A percentile compares a stretch with the other conserved stretches of the same genome.
Evolutionary conservation across 495 filamentous ascomycete genomes (phyloP).

Genomic region (Collariella sp.): DNA sequence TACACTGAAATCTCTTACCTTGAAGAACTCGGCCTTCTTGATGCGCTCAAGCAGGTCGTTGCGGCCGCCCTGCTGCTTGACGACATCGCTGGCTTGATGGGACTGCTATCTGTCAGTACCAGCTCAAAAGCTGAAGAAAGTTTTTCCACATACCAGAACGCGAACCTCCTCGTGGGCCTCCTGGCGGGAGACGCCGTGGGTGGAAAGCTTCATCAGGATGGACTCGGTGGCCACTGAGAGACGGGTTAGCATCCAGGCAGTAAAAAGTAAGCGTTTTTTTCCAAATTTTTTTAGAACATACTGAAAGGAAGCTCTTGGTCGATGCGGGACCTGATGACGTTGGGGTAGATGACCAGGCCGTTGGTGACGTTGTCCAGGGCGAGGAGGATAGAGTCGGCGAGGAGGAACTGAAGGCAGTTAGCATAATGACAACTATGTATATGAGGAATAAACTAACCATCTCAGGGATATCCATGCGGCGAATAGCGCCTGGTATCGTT

Average conservation of each 20-base stretch:
- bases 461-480: slow-evolving; percentile 59
- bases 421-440: background rate
- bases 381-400: slow-evolving; percentile 73
- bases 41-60: slow-evolving; percentile 85
- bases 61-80: slow-evolving; percentile 66
- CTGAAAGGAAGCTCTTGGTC: slow-evolving; percentile 79
- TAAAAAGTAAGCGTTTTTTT: too few species aligned
- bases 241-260: background rate
- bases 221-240: slow-evolving; percentile 59
- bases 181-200: slow-evolving; percentile 68
- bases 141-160: slow-evolving; percentile 44
- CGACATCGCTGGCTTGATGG: slow-evolving; percentile 71
- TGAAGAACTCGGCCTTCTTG: slow-evolving; percentile 66
- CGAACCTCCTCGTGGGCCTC: slow-evolving; percentile 90
- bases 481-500: slow-evolving; percentile 20
- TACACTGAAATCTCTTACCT: slow-evolving; percentile 11
- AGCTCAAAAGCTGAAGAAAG: background rate
- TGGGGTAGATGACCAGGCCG: slow-evolving; percentile 81
- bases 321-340: slow-evolving; percentile 59
- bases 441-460: slow-evolving; percentile 8
- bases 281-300: background rate
- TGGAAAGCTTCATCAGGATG: slow-evolving; percentile 81
- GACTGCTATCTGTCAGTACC: slow-evolving; percentile 27
- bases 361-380: slow-evolving; percentile 74
- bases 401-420: slow-evolving; percentile 46